Percentiles rank a stretch among this genome's conserved stretches.
Evolutionary conservation across 352 stramenopile species (phyloP).

Genomic region (Pythium utonaiense): DNA sequence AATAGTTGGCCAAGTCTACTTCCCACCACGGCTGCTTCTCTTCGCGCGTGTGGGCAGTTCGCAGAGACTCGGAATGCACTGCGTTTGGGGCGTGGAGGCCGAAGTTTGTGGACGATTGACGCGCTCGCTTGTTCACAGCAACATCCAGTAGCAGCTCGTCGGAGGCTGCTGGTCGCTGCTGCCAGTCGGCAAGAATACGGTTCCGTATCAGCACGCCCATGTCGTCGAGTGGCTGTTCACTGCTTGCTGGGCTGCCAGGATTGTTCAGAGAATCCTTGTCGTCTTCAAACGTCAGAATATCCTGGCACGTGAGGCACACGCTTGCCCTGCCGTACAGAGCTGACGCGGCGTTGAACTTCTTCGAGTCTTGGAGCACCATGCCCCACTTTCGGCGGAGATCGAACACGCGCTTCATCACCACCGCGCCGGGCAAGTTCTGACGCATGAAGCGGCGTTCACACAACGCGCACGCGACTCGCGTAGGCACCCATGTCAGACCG

Average conservation of each 20-base stretch:
- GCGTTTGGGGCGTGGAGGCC: slow-evolving; percentile 23
- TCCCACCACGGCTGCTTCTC: slow-evolving; percentile 34
- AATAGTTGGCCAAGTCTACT: slow-evolving; percentile 31
- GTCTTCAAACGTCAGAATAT: slow-evolving; percentile 28
- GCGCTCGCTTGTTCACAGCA: slow-evolving; percentile 22
- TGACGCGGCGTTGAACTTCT: slow-evolving; percentile 26
- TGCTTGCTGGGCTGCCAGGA: neutral
- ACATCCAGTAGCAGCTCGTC: slow-evolving; percentile 25
- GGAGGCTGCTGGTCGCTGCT: slow-evolving; percentile 6
- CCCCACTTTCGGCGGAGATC: slow-evolving; percentile 28
- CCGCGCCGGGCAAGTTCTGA: slow-evolving; percentile 20
- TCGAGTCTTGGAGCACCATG: slow-evolving; percentile 30
- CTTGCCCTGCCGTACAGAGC: slow-evolving; percentile 22
- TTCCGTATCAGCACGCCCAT: slow-evolving; percentile 20
- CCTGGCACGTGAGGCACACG: slow-evolving; percentile 29
- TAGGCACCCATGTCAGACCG: slow-evolving; percentile 23
- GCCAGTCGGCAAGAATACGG: slow-evolving; percentile 8
- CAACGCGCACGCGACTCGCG: slow-evolving; percentile 21
- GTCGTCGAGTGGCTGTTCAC: slow-evolving; percentile 15
- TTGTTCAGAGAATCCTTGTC: slow-evolving; percentile 7
- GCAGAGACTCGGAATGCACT: slow-evolving; percentile 8
- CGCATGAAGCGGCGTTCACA: slow-evolving; percentile 24
- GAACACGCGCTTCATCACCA: slow-evolving; percentile 31
- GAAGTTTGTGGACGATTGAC: slow-evolving; percentile 32
- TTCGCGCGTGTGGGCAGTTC: slow-evolving; percentile 26